phyloP scores from a whole-genome alignment of 2,329 filamentous ascomycete genomes.

The Colletotrichum tofieldiae region DNA sequence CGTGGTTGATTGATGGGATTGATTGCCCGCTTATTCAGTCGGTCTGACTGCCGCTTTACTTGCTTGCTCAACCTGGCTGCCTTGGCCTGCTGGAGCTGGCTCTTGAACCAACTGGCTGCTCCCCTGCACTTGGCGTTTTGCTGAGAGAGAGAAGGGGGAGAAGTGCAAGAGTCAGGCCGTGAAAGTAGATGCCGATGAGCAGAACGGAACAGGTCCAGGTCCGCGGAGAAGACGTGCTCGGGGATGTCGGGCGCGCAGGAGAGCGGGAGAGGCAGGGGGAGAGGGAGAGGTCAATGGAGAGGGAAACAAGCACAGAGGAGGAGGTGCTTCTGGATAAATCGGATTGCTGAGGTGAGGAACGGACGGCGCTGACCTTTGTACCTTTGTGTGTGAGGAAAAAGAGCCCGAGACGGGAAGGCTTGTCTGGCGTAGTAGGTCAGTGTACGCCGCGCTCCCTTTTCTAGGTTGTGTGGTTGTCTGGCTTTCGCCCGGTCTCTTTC shows the following conservation, averaged over 20 bases:
- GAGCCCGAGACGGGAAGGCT: constrained; percentile 12
- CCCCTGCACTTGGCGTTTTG: constrained; percentile 2
- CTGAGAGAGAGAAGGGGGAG: background rate
- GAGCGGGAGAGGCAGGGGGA: background rate
- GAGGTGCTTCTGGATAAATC: constrained; percentile 15
- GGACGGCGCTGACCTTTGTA: constrained; percentile 31
- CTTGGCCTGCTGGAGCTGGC: constrained; percentile 11
- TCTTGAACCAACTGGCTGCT: constrained; percentile 7
- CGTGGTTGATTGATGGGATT: constrained; percentile 24
- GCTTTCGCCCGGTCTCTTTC: constrained; percentile 11
- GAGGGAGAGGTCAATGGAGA: background rate
- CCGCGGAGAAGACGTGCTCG: background rate
- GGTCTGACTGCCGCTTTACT: constrained; percentile 8
- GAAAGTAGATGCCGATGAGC: background rate
- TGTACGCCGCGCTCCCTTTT: constrained; percentile 8
- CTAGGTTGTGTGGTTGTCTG: constrained; percentile 15
- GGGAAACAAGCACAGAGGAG: constrained; percentile 4
- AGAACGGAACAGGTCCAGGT: background rate
- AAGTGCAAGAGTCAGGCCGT: background rate
- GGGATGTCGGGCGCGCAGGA: background rate
- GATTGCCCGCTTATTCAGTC: constrained; percentile 20
- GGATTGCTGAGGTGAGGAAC: constrained; percentile 18
- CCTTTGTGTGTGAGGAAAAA: constrained; percentile 12
- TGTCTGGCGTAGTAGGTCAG: constrained; percentile 27
- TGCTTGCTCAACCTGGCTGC: constrained; percentile 19